Evolutionary conservation across 305 asterid genomes (phyloP).

Genomic region (Salvia sclarea): DNA sequence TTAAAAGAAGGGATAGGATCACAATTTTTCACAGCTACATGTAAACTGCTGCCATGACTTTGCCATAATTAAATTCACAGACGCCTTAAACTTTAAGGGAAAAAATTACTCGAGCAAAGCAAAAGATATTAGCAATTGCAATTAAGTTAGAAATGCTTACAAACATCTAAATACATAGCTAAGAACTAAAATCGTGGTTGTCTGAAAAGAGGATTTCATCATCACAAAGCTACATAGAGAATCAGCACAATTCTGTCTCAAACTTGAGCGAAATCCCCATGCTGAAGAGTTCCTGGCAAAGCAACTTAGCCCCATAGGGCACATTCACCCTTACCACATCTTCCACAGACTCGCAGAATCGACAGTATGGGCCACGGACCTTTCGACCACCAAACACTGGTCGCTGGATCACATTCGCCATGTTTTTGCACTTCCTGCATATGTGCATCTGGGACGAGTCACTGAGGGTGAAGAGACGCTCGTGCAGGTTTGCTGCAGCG

Average conservation of each 20-base stretch:
- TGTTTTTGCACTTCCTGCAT: constrained; percentile 70
- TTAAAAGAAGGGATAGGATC: not conserved
- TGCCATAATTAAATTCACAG: too few relatives aligned
- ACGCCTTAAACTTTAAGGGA: too few relatives aligned
- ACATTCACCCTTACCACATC: constrained; percentile 74
- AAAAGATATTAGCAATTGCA: not conserved
- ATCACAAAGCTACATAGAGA: not conserved
- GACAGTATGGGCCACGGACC: constrained; percentile 82
- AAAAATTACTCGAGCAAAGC: not conserved
- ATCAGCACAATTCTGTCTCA: constrained; percentile 72
- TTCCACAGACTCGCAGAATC: constrained; percentile 75
- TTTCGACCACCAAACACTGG: constrained; percentile 64
- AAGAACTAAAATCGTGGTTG: not conserved
- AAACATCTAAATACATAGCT: not conserved
- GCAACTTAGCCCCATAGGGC: constrained; percentile 90
- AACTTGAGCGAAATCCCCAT: constrained; percentile 88
- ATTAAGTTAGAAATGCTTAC: constrained; percentile 7
- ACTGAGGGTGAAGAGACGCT: constrained; percentile 89
- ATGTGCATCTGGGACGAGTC: constrained; percentile 86
- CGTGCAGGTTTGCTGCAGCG: constrained; percentile 85
- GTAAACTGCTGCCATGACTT: not conserved
- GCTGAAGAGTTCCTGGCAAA: constrained; percentile 88
- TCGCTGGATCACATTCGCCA: constrained; percentile 83
- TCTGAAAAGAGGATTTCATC: not conserved
- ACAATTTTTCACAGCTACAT: not conserved